Evolutionary conservation across 768 basidiomycete species (phyloP).

Genomic region (Leccinum arenicola): DNA sequence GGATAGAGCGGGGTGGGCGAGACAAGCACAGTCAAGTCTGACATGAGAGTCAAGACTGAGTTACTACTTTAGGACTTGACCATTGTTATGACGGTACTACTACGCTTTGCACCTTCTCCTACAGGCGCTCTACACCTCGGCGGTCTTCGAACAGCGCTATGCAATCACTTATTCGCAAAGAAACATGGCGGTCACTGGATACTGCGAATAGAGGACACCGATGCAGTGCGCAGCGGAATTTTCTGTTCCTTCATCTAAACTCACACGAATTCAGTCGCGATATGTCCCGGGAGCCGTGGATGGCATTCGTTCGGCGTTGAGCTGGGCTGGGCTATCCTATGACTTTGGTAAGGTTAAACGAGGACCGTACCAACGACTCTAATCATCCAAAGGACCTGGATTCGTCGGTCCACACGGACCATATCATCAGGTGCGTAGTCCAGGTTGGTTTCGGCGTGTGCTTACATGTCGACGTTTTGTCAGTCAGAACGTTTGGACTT

Average conservation of each 20-base stretch:
- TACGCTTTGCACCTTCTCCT: constrained; percentile 96
- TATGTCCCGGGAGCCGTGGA: constrained; percentile 84
- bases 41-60: constrained; percentile 8
- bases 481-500: constrained; percentile 89
- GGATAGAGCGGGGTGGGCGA: constrained; percentile 30
- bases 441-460: neutral
- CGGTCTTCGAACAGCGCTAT: constrained; percentile 89
- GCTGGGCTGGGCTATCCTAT: constrained; percentile 90
- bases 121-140: constrained; percentile 94
- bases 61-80: neutral
- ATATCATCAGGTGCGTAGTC: constrained; percentile 71
- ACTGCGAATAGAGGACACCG: constrained; percentile 93
- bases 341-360: constrained; percentile 68
- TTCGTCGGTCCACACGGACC: constrained; percentile 72
- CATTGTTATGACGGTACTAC: constrained; percentile 46
- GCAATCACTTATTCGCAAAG: constrained; percentile 83
- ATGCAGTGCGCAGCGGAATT: constrained; percentile 58
- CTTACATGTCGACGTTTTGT: constrained; percentile 5
- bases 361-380: neutral
- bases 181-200: constrained; percentile 88
- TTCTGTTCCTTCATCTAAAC: neutral
- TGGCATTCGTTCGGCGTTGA: constrained; percentile 67
- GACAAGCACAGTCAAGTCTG: constrained; percentile 33
- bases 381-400: constrained; percentile 61
- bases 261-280: constrained; percentile 52